Evolutionary conservation across 345 rosid genomes (phyloP).

Genomic region (Acer campestre): DNA sequence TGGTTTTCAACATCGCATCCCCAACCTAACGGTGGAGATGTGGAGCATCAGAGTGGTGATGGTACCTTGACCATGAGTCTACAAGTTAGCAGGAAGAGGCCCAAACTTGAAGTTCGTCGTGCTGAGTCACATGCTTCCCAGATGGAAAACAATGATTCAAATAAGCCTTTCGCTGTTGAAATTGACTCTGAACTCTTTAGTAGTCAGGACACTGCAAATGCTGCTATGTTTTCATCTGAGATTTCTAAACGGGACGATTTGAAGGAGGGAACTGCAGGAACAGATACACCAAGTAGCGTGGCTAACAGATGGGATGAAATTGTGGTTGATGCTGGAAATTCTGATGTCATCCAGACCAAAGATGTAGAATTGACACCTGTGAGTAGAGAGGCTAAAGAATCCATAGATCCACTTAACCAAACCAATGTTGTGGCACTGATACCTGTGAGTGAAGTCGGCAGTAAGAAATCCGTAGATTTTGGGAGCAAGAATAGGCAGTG

Average conservation of each 20-base stretch:
- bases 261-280: constrained; percentile 33
- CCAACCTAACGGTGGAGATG: constrained; percentile 40
- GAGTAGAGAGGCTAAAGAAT: constrained; percentile 32
- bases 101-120: constrained; percentile 92
- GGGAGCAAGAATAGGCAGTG: constrained; percentile 84
- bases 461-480: constrained; percentile 49
- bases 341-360: constrained; percentile 34
- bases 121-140: constrained; percentile 73
- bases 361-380: constrained; percentile 27
- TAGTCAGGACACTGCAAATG: constrained; percentile 41
- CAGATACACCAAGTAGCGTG: constrained; percentile 47
- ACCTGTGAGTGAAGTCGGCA: constrained; percentile 35
- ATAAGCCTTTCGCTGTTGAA: constrained; percentile 45
- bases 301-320: constrained; percentile 72
- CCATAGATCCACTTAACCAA: constrained; percentile 26
- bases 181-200: constrained; percentile 62
- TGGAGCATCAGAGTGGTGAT: constrained; percentile 42
- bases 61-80: constrained; percentile 45
- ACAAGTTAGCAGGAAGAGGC: constrained; percentile 74
- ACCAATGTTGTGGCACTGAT: constrained; percentile 36
- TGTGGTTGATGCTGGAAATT: constrained; percentile 59
- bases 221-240: constrained; percentile 36
- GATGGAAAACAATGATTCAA: constrained; percentile 46
- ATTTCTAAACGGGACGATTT: constrained; percentile 30
- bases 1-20: constrained; percentile 71